phyloP scores from a whole-genome alignment of 352 stramenopile species.

The Globisporangium echinulatum region DNA sequence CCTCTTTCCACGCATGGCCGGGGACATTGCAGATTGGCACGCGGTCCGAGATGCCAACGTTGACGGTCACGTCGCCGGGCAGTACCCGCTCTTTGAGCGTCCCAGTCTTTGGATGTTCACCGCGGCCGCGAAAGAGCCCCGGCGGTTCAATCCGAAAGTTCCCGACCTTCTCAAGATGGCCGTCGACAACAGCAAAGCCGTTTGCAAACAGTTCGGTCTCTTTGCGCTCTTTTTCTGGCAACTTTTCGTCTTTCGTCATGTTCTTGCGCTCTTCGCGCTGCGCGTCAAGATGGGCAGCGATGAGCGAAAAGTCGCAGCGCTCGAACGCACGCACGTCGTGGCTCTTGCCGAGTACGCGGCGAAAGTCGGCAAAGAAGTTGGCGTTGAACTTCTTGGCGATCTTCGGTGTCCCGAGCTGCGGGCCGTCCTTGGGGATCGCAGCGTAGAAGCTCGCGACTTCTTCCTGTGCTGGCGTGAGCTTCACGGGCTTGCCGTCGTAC shows the following conservation, averaged over 20 bases:
- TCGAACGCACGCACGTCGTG: conserved; percentile 95
- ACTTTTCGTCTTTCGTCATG: conserved; percentile 94
- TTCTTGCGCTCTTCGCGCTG: conserved; percentile 93
- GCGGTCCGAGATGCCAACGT: conserved; percentile 91
- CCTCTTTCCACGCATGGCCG: conserved; percentile 94
- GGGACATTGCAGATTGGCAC: conserved; percentile 89
- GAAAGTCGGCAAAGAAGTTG: conserved; percentile 98
- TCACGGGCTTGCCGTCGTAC: conserved; percentile 91
- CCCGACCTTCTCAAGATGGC: conserved; percentile 97
- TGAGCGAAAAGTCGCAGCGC: conserved; percentile 96
- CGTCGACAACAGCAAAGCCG: conserved; percentile 96
- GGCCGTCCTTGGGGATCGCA: conserved; percentile 94
- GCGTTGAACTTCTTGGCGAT: conserved; percentile 98
- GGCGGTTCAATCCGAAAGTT: conserved; percentile 98
- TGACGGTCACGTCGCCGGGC: conserved; percentile 97
- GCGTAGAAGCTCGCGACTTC: conserved; percentile 95
- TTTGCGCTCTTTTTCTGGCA: conserved; percentile 84
- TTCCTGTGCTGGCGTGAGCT: conserved; percentile 94
- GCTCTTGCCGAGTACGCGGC: conserved; percentile 86
- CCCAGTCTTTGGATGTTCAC: conserved; percentile 99
- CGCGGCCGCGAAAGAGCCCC: conserved; percentile 96
- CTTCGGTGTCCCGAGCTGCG: conserved; percentile 96
- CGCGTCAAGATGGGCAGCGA: conserved; percentile 90
- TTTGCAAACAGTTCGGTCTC: conserved; percentile 91
- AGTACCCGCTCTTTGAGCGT: conserved; percentile 96